phyloP scores from a whole-genome alignment of 768 basidiomycete species.

The Kwoniella newhampshirensis region DNA sequence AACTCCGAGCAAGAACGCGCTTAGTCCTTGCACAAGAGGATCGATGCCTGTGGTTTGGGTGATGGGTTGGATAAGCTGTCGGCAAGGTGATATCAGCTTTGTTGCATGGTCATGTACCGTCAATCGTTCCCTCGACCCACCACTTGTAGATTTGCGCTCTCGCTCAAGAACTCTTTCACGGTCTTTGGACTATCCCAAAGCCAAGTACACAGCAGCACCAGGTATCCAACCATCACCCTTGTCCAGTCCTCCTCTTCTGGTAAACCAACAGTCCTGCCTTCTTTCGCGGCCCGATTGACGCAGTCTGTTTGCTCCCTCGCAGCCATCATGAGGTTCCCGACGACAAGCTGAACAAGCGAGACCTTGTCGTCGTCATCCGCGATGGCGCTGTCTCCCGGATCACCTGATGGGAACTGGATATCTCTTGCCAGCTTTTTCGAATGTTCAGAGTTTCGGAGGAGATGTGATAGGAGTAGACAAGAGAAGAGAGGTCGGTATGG shows the following conservation, averaged over 20 bases:
- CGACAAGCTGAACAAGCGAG: constrained; percentile 75
- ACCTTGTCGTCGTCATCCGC: constrained; percentile 59
- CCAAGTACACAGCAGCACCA: constrained; percentile 84
- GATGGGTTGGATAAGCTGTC: constrained; percentile 90
- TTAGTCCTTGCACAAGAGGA: constrained; percentile 80
- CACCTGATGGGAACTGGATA: constrained; percentile 49
- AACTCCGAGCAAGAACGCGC: constrained; percentile 84
- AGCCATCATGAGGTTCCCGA: constrained; percentile 85
- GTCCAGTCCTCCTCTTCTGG: constrained; percentile 85
- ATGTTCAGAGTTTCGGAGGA: constrained; percentile 55
- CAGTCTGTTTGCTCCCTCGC: constrained; percentile 62
- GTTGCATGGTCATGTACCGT: neutral
- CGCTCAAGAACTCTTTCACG: constrained; percentile 81
- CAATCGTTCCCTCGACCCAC: no score
- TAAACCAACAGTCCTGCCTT: constrained; percentile 55
- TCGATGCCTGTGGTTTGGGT: constrained; percentile 86
- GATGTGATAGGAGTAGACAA: constrained; percentile 51
- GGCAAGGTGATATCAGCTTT: constrained; percentile 19
- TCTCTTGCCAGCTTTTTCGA: constrained; percentile 55
- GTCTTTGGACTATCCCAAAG: constrained; percentile 91
- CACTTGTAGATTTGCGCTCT: constrained; percentile 81
- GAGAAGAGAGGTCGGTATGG: constrained; percentile 53
- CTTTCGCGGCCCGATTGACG: constrained; percentile 61
- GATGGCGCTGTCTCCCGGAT: constrained; percentile 38
- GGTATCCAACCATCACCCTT: constrained; percentile 77